phyloP scores from a whole-genome alignment of 768 basidiomycete species.

The Amanita polypyramis region DNA sequence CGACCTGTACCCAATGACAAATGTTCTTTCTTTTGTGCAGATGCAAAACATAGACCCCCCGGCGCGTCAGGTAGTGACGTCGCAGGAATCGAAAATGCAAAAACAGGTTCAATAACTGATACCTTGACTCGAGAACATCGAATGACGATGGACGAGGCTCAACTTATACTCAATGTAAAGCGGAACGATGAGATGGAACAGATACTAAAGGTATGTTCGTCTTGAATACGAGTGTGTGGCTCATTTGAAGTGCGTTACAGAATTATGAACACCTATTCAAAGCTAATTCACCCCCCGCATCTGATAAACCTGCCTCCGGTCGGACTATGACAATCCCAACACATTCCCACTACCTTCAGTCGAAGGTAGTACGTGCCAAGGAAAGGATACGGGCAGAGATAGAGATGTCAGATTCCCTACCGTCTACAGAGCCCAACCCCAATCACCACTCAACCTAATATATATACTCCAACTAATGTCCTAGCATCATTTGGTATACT shows the following conservation, averaged over 20 bases:
- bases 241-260: conserved; percentile 28
- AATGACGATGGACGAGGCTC: conserved; percentile 95
- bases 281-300: conserved; percentile 67
- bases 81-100: conserved; percentile 66
- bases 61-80: conserved; percentile 57
- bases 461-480: too few species aligned
- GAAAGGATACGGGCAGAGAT: conserved; percentile 92
- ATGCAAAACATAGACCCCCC: conserved; percentile 76
- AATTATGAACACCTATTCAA: conserved; percentile 91
- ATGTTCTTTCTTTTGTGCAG: conserved; percentile 25
- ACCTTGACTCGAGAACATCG: conserved; percentile 74
- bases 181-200: conserved; percentile 58
- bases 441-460: neutral
- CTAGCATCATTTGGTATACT: too few species aligned
- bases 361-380: conserved; percentile 90
- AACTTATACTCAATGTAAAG: conserved; percentile 83
- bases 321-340: conserved; percentile 25
- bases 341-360: conserved; percentile 90
- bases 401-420: conserved; percentile 19
- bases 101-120: conserved; percentile 67
- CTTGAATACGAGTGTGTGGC: neutral
- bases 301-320: conserved; percentile 31
- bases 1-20: neutral
- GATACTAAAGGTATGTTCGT: conserved; percentile 53
- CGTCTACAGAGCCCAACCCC: conserved; percentile 3